These are phyloP conservation scores for Solanum hybrid DNA, from an alignment of 305 asterid genomes.

Conservation along the genomic window DNA sequence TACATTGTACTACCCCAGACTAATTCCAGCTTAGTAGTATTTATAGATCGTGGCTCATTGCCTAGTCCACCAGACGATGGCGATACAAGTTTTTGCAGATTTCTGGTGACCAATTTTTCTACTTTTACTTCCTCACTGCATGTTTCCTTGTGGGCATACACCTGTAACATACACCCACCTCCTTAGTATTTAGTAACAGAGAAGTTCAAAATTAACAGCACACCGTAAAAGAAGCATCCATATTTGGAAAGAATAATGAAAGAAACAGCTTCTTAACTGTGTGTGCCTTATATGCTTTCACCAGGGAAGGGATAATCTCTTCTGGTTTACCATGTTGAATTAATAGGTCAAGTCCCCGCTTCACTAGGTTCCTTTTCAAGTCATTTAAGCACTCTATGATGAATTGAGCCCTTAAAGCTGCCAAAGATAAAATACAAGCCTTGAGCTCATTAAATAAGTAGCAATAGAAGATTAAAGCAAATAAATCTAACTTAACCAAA, in stretches of 20 bases:
- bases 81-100: constrained; percentile 23
- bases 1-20: constrained; percentile 85
- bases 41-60: constrained; percentile 12
- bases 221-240: not conserved
- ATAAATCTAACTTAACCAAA: not conserved
- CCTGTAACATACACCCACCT: constrained; percentile 28
- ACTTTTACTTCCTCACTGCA: constrained; percentile 91
- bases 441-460: not conserved
- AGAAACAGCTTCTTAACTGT: constrained; percentile 42
- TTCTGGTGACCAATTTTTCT: constrained; percentile 51
- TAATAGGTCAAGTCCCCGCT: constrained; percentile 66
- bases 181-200: not conserved
- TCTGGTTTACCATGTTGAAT: constrained; percentile 89
- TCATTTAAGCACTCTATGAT: constrained; percentile 62
- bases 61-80: constrained; percentile 24
- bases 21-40: constrained; percentile 41
- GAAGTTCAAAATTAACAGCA: not conserved
- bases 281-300: constrained; percentile 57
- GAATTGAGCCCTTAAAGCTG: constrained; percentile 83
- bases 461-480: not conserved
- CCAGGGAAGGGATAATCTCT: constrained; percentile 68
- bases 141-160: constrained; percentile 90
- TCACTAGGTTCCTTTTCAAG: constrained; percentile 50
- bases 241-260: not conserved
- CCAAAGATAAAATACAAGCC: constrained; percentile 8